Base-by-base conservation (phyloP, 1,284 basidiomycete species). In the Inonotus hispidus region DNA sequence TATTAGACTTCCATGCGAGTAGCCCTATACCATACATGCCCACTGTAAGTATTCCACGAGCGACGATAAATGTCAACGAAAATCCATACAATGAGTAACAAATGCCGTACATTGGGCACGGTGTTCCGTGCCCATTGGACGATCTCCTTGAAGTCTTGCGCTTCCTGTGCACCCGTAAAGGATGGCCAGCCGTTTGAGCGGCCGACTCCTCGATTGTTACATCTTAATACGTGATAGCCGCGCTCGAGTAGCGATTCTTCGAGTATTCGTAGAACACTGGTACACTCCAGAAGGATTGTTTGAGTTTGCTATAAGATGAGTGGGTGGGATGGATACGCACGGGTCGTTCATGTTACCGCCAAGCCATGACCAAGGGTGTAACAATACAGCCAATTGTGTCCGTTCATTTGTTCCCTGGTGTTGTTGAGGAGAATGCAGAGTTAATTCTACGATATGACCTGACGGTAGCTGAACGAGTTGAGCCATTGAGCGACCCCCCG, bases 301-400 rank as follows among this genome's bases (percentile, higher is more conserved):
- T 5, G 46, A 27, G 2, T 38, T 50, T 35, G 8, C 58, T 38
- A 39, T 45, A 29, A 23, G 32, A n/a, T 25, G 43, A n/a, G 32
- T 50, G 41, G 50, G 29, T 4, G 47, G 2, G 21, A 11, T 53
- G 39, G 41, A 38, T 46, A 78, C 88, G 68, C 69, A 91, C 90
- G 85, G 80, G 68, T 92, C 89, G 64, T 82, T 70, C 82, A 86
- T 88, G 59, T 73, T 77, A 3, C 90, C 90, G 3, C 90, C 89
- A 0, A 92, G 76, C 79, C 88, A 84, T 16, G 87, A 85, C 88
- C 88, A 92, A 11, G 90, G 90, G 67, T 92, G 89, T 14, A 89
- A 73, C 64, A 84, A 84, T 10, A 92, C 71, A 0, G 84, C 88
- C 5, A 86, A 70, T 62, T 58, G 58, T 25, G 19, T 21, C 27